Percentiles rank a stretch among this genome's conserved stretches.
These are phyloP conservation scores for Ophiostoma ips DNA, from an alignment of 2,329 filamentous ascomycete genomes.

Conservation along the genomic window DNA sequence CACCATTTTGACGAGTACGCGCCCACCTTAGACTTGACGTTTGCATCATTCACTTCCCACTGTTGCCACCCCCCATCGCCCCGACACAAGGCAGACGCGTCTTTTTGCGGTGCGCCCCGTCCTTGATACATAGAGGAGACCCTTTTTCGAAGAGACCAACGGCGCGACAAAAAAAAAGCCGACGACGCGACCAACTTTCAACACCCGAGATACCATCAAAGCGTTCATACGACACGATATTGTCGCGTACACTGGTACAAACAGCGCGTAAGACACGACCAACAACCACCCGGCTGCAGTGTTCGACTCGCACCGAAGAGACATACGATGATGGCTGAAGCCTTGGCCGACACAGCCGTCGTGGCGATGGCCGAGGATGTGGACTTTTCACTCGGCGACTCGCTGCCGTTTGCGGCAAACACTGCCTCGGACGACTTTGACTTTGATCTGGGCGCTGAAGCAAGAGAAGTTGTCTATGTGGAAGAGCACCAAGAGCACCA, in stretches of 20 bases:
- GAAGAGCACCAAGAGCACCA: neutral
- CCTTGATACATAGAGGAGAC: too few relatives aligned
- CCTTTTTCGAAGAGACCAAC: neutral
- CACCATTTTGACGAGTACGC: neutral
- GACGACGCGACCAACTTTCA: too few relatives aligned
- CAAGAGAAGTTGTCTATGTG: constrained; percentile 6
- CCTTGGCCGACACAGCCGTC: constrained; percentile 6
- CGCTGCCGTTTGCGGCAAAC: constrained; percentile 11
- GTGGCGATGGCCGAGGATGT: constrained; percentile 11
- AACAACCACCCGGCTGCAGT: too few relatives aligned
- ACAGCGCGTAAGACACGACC: too few relatives aligned
- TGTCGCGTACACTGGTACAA: too few relatives aligned
- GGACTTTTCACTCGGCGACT: constrained; percentile 14
- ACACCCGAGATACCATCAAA: too few relatives aligned
- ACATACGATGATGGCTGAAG: constrained; percentile 13
- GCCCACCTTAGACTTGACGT: neutral
- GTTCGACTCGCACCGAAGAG: neutral
- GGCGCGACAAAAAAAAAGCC: too few relatives aligned
- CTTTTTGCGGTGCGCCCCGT: neutral
- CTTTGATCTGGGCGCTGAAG: constrained; percentile 17
- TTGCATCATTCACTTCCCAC: neutral
- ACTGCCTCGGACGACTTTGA: constrained; percentile 19
- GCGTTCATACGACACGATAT: too few relatives aligned
- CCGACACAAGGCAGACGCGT: neutral
- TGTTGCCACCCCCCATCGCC: neutral